phyloP scores from a whole-genome alignment of 306 rosid genomes.

The Pterocarpus macrocarpus region DNA sequence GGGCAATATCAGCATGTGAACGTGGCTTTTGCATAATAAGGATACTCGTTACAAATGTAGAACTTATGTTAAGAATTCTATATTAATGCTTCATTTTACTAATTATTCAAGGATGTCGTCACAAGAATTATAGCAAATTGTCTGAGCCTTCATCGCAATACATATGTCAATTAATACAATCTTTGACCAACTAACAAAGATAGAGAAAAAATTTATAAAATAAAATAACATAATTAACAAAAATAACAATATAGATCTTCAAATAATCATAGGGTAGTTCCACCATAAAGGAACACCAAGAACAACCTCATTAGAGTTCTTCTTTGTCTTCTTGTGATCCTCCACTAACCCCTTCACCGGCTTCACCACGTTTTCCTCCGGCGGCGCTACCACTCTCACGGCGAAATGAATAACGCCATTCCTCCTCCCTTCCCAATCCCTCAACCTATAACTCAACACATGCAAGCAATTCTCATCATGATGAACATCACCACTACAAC shows the following conservation, averaged over 20 bases:
- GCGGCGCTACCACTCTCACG: slow-evolving; percentile 47
- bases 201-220: not conserved
- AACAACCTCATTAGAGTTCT: not conserved
- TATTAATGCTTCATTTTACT: no score
- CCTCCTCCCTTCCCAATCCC: slow-evolving; percentile 51
- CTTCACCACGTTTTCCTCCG: not conserved
- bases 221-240: not conserved
- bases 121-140: no score
- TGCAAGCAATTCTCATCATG: not conserved
- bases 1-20: no score
- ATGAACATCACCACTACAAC: not conserved
- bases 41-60: no score
- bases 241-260: not conserved
- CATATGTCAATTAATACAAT: no score
- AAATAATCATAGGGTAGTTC: not conserved
- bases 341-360: not conserved
- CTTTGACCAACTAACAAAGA: not conserved
- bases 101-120: no score
- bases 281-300: slow-evolving; percentile 37
- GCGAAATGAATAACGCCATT: slow-evolving; percentile 63
- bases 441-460: slow-evolving; percentile 60
- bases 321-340: not conserved
- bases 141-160: not conserved
- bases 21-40: not conserved
- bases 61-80: not conserved